Base-by-base conservation (phyloP, 2,329 filamentous ascomycete species). In the Fusarium tanahbumbuense region DNA sequence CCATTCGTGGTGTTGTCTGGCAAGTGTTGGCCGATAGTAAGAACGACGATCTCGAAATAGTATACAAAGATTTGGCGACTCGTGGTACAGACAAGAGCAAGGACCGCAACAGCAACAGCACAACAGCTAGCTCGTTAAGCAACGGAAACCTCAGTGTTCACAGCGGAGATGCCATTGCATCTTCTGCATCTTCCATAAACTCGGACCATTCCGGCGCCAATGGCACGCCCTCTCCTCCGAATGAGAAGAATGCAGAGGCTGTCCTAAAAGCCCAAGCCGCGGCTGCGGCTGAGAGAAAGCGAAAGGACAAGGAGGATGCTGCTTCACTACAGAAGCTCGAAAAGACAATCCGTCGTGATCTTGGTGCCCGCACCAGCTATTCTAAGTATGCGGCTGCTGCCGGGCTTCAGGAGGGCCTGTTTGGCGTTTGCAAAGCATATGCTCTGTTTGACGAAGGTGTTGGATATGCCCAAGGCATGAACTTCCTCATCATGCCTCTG, bases 401-500 rank as follows among this genome's bases (percentile, higher is more conserved):
- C 67, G 94, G 94, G 34, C 89, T 97, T 45, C 96, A 98, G 79
- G 96, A 98, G 75, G 93, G 93, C 11, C 86, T 99, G 12, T 98
- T 97, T 80, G 94, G 94, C 40, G 89, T 99, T 37, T 99, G 96
- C 84, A 99, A 98, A 81, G 94, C 96, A 3, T 99, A 99, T 81
- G 96, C 96, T 16, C 85, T 99, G 30, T 98, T 94, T 74, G 96
- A 99, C 76, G 94, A 97, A 76, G 92, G 87, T 10, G 96, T 99
- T 37, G 95, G 96, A 32, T 99, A 99, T 79, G 95, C 97, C 0
- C 96, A 99, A 80, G 96, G 96, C 77, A 98, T 99, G 92, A 99
- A 98, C 78, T 99, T 99, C 76, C 89, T 99, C 64, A 92, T 94
- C 50, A 98, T 98, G 94, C 96, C 97, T 25, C 81, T 99, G 20